Base-by-base conservation (phyloP, 768 basidiomycete species). In the Boletus rufocinnamomeus region DNA sequence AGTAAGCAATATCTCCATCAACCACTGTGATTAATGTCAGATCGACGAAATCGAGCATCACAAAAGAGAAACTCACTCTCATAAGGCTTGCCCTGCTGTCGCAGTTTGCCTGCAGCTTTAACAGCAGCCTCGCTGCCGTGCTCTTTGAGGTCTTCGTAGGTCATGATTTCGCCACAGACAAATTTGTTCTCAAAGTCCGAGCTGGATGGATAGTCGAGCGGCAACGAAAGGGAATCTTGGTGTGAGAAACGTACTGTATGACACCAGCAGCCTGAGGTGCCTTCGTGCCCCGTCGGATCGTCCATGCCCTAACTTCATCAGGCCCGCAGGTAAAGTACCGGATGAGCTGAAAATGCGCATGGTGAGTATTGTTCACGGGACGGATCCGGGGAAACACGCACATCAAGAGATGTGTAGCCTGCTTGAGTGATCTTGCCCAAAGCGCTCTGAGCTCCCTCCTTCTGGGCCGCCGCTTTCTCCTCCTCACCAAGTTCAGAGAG, bases 181-280 rank as follows among this genome's bases (percentile, higher is more conserved):
- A 97, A 97, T 76, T 97, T 95, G 75, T 96, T 92, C 79, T 98
- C 94, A 71, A 98, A 98, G 76, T 98, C 95, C 52, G 93, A 88
- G 80, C 91, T 93, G 59, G 37, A 51, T 41, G 21, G 9, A 43
- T 23, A 21, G 41, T 41, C 54, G 21, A 61, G 57, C 14, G 30
- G 6, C 25, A 25, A 45, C 21, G 5, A 19, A 34, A 49, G 38
- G 11, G 17, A 27, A 40, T 16, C 6, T 27, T 13, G n/a, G 6
- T 27, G 9, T n/a, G 19, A 25, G 47, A 21, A 14, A 80, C 89
- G 51, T 69, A 93, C 89, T 98, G 96, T 69, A 98, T 98, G 63
- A 98, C 94, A 74, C 97, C 97, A 40, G 97, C 97, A 9, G 97
- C 97, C 71, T 94, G 91, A 3, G 96, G 97, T 1, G 97, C 96